These are phyloP conservation scores for Nakazawaea peltata DNA, from an alignment of 805 yeast genomes.

Conservation along the genomic window DNA sequence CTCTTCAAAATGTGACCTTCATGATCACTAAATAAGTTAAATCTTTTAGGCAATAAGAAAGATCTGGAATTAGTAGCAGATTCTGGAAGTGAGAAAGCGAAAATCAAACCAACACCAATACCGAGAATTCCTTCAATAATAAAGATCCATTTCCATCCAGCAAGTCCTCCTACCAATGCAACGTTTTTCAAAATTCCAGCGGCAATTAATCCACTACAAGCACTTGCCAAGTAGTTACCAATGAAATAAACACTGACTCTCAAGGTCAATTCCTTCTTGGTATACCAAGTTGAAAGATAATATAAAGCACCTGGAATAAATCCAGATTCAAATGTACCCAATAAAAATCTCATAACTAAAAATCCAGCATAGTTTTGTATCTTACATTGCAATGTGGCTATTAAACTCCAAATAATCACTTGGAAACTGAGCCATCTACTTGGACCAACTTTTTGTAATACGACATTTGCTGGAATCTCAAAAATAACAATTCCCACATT, in stretches of 20 bases:
- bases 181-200: constrained; percentile 43
- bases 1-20: constrained; percentile 10
- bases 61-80: constrained; percentile 15
- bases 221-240: constrained; percentile 35
- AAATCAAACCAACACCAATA: constrained; percentile 16
- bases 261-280: constrained; percentile 43
- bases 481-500: constrained; percentile 43
- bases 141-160: constrained; percentile 66
- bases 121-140: constrained; percentile 45
- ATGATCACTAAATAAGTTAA: constrained; percentile 14
- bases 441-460: constrained; percentile 57
- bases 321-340: constrained; percentile 59
- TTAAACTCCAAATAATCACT: constrained; percentile 47
- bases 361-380: constrained; percentile 34
- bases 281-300: constrained; percentile 64
- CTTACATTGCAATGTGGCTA: constrained; percentile 43
- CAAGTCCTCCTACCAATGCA: constrained; percentile 15
- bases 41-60: constrained; percentile 17
- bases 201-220: constrained; percentile 24
- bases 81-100: constrained; percentile 25
- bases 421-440: constrained; percentile 58
- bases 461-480: constrained; percentile 59
- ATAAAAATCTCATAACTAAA: constrained; percentile 37
- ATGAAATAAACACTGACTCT: constrained; percentile 39
- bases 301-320: constrained; percentile 58